Evolutionary conservation across 1,139 yeast species (phyloP).

Genomic region (Debaryomyces subglobosus): DNA sequence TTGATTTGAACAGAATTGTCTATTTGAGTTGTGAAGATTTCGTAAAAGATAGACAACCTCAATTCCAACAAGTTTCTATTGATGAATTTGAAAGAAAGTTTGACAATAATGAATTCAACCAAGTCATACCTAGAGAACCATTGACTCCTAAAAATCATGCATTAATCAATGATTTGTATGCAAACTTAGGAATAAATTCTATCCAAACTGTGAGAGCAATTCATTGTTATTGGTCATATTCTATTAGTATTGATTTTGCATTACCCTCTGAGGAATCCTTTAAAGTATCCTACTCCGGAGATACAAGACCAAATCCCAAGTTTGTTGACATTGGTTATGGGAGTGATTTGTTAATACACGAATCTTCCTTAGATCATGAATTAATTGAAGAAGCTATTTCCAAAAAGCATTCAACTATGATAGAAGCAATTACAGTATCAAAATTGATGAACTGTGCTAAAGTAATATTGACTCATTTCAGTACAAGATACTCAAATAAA

Average conservation of each 20-base stretch:
- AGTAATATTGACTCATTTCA: constrained; percentile 84
- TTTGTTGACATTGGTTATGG: constrained; percentile 64
- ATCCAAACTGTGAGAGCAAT: constrained; percentile 72
- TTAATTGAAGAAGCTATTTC: constrained; percentile 78
- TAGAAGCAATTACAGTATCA: constrained; percentile 80
- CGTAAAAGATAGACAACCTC: constrained; percentile 28
- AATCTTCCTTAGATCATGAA: constrained; percentile 86
- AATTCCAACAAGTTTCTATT: constrained; percentile 30
- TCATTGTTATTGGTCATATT: constrained; percentile 86
- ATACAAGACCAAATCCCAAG: constrained; percentile 77
- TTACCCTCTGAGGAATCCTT: constrained; percentile 40
- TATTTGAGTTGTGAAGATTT: constrained; percentile 75
- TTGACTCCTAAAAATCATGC: constrained; percentile 20
- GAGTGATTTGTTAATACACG: constrained; percentile 87
- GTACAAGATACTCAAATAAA: constrained; percentile 81
- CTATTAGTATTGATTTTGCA: constrained; percentile 59
- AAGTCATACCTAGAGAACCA: constrained; percentile 22
- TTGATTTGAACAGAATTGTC: constrained; percentile 46
- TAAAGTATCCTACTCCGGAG: constrained; percentile 89
- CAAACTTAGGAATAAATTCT: constrained; percentile 29
- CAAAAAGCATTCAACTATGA: constrained; percentile 87
- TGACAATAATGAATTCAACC: constrained; percentile 23
- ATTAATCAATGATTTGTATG: constrained; percentile 24
- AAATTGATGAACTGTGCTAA: constrained; percentile 71
- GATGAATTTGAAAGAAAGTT: constrained; percentile 37